Evolutionary conservation across 495 filamentous ascomycete species (phyloP), one percentile per base, ranked within the genome.

Genomic region (Lichenothelia convexa): DNA sequence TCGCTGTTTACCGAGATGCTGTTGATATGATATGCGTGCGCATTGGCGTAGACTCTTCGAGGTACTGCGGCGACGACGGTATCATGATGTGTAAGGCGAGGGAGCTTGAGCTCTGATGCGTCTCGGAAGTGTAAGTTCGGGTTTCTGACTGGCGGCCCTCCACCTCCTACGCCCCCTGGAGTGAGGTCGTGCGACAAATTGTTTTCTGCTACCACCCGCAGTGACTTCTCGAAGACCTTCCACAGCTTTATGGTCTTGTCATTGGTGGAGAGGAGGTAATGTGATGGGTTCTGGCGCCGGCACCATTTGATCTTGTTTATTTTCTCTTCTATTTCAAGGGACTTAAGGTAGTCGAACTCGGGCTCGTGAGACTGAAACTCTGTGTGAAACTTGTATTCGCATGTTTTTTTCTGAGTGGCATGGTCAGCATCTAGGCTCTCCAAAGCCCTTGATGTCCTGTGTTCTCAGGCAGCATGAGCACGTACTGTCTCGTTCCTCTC

Each of bases 291-390:
- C 57, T 93, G 85, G 59, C 89, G 74, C 49, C 80, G 75, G 58
- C 89, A 97, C 89, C 89, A 97, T 64, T 95, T 97, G 60, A 97
- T 97, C 67, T 97, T 97, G 69, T 97, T 97, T 70, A 97, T 97
- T 65, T 97, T 97, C 62, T 97, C 89, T 69, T 97, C 89, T 47
- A 97, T 97, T 63, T 97, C 89, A 40, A 97, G 68, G 16, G 89
- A 97, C 63, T 97, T 97, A 39, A 97, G 72, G 57, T 97, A 97
- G 54, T 97, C 89, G 58, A 97, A 97, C 57, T 97, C 89, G 16
- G 89, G 89, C 56, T 97, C 89, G 60, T 97, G 89, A 36, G 89
- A 97, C 67, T 97, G 89, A 44, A 97, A 97, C 53, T 97, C 89
- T 50, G 89, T 97, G 56, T 97, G 89, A 59, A 97, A 97, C 58